Evolutionary conservation across 208 protist species (phyloP).

Genomic region (Acanthamoeba culbertsoni): DNA sequence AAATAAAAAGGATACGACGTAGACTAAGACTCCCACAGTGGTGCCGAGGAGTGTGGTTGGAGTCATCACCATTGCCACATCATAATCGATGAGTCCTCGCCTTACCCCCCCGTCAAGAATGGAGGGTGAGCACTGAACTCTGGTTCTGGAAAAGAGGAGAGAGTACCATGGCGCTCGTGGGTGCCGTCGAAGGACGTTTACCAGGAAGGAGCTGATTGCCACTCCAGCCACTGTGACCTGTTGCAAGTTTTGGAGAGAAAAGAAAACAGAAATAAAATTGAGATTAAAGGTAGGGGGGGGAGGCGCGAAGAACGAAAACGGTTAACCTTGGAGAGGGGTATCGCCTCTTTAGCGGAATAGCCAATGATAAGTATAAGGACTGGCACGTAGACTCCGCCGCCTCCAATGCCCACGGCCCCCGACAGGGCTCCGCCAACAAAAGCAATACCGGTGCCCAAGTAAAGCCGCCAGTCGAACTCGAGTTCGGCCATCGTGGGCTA

Average conservation of each 20-base stretch:
- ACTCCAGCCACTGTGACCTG: neutral
- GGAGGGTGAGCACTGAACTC: neutral
- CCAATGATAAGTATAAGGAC: constrained; percentile 72
- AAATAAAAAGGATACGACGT: constrained; percentile 16
- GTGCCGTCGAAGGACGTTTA: neutral
- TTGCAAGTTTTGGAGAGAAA: neutral
- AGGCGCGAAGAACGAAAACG: neutral
- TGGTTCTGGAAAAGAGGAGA: neutral
- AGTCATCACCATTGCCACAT: constrained; percentile 73
- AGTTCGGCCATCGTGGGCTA: neutral
- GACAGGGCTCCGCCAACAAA: constrained; percentile 77
- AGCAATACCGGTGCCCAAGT: constrained; percentile 55
- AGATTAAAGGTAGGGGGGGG: neutral
- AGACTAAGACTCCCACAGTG: constrained; percentile 76
- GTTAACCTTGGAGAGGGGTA: constrained; percentile 78
- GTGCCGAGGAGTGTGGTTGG: constrained; percentile 74
- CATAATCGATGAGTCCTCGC: constrained; percentile 73
- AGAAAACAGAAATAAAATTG: neutral
- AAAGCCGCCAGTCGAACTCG: neutral
- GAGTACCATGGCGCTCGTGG: constrained; percentile 5
- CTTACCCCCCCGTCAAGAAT: constrained; percentile 63
- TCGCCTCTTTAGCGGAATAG: constrained; percentile 72
- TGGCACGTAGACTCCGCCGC: constrained; percentile 78
- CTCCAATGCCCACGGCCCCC: constrained; percentile 74
- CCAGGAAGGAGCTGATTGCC: constrained; percentile 16